Conservation (phyloP, 305 asterid genomes). For the Salvia sclarea region DNA sequence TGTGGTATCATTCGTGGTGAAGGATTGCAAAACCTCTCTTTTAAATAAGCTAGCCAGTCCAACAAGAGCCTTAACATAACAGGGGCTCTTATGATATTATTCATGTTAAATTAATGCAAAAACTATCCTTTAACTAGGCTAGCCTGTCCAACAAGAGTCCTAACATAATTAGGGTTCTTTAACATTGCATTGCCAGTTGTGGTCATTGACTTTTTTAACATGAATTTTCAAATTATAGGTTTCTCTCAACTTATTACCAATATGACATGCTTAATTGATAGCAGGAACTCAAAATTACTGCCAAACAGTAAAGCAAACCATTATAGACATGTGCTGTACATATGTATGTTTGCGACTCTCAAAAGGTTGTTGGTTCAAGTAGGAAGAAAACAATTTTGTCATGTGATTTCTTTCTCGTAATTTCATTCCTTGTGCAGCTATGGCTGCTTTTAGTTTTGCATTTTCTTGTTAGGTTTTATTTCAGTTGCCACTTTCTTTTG, state of each 20-base stretch:
- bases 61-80: background rate
- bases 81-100: background rate
- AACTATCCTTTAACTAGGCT: background rate
- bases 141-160: background rate
- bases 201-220: background rate
- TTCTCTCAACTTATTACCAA: background rate
- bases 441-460: background rate
- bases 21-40: background rate
- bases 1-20: background rate
- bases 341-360: background rate
- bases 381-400: slow-evolving; percentile 22
- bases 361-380: slow-evolving; percentile 19
- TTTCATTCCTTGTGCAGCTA: background rate
- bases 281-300: background rate
- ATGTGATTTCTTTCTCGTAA: slow-evolving; percentile 8
- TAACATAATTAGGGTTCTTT: background rate
- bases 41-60: background rate
- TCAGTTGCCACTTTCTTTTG: slow-evolving; percentile 32
- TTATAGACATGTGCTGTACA: background rate
- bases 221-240: background rate
- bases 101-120: background rate
- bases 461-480: slow-evolving; percentile 20
- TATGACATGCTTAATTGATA: background rate
- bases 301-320: background rate
- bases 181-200: slow-evolving; percentile 1